Conservation (phyloP, 306 rosid genomes). For the Psophocarpus tetragonolobus region DNA sequence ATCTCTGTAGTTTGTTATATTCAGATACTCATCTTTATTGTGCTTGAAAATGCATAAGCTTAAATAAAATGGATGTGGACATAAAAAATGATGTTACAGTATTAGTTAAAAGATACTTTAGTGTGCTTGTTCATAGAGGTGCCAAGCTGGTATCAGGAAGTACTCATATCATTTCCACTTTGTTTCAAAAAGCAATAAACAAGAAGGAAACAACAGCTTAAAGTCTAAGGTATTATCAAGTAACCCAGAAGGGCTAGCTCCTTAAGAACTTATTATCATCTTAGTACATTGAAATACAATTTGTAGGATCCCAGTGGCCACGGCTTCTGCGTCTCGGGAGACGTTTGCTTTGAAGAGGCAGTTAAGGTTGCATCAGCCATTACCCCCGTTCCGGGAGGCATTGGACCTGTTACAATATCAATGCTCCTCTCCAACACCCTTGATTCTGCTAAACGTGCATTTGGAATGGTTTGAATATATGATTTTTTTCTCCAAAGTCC, state of each 20-base stretch:
- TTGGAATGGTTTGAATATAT: conserved; percentile 39
- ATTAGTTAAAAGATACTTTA: not conserved
- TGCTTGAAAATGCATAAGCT: not conserved
- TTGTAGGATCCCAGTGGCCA: conserved; percentile 35
- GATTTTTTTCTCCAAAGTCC: not conserved
- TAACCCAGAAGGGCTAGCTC: not conserved
- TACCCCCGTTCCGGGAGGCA: conserved; percentile 61
- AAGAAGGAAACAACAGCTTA: not conserved
- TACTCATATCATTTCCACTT: not conserved
- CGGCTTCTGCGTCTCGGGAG: conserved; percentile 42
- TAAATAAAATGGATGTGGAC: not conserved
- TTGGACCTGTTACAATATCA: conserved; percentile 47
- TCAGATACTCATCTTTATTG: not conserved
- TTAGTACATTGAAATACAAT: conserved; percentile 8
- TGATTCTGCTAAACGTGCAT: conserved; percentile 46
- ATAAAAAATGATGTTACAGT: not conserved
- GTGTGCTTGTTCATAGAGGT: not conserved
- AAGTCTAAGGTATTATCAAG: not conserved
- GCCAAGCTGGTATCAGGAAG: not conserved
- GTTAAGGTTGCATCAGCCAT: conserved; percentile 57
- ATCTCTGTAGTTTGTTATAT: not conserved
- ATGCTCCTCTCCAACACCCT: conserved; percentile 57
- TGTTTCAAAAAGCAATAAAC: not conserved
- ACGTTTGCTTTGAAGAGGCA: conserved; percentile 59
- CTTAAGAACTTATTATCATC: not conserved